A percentile compares a stretch with the other conserved stretches of the same genome.
phyloP scores from a whole-genome alignment of 345 rosid genomes.

The Litchi chinensis region DNA sequence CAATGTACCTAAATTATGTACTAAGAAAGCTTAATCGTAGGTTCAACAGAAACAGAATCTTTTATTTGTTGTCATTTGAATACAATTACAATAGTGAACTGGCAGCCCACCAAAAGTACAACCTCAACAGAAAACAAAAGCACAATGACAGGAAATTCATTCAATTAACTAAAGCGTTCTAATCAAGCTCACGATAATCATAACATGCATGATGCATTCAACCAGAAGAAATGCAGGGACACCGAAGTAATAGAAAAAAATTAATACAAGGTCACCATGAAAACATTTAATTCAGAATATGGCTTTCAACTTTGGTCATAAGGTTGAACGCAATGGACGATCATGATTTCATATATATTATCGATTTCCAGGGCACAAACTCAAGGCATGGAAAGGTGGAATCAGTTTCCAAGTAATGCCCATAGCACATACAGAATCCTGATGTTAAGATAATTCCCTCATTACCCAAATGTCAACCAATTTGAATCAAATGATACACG shows the following conservation, averaged over 20 bases:
- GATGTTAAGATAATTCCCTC: not conserved
- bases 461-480: not conserved
- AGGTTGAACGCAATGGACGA: not conserved
- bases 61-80: not conserved
- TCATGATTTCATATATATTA: not conserved
- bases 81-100: not conserved
- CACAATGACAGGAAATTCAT: not conserved
- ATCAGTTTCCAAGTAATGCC: not conserved
- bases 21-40: slow-evolving; percentile 18
- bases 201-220: slow-evolving; percentile 6
- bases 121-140: not conserved
- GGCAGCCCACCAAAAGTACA: not conserved
- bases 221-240: not conserved
- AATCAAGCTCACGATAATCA: not conserved
- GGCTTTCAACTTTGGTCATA: not conserved
- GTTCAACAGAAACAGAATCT: not conserved
- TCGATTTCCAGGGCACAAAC: not conserved
- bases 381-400: not conserved
- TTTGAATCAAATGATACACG: slow-evolving; percentile 2
- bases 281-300: not conserved
- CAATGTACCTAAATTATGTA: slow-evolving; percentile 61
- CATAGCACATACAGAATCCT: not conserved
- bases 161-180: not conserved
- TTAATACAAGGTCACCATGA: not conserved
- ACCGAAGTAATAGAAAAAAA: not conserved